Evolutionary conservation across 331 rosid species (phyloP).

Genomic region (Acacia concinna): DNA sequence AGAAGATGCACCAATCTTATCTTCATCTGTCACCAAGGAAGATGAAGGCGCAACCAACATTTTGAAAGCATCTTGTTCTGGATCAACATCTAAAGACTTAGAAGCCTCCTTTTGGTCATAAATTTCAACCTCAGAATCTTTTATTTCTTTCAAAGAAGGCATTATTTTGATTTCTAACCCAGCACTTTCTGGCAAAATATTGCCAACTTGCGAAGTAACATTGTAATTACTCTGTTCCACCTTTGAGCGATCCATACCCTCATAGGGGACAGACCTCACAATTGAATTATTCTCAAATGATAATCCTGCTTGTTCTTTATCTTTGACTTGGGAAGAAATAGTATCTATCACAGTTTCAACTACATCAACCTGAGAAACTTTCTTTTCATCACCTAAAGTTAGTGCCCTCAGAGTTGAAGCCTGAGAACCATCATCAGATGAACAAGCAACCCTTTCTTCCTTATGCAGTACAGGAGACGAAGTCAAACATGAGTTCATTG

Average conservation of each 20-base stretch:
- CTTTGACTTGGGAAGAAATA: slow-evolving; percentile 29
- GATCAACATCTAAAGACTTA: slow-evolving; percentile 28
- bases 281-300: slow-evolving; percentile 29
- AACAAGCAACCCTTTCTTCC: slow-evolving; percentile 33
- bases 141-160: slow-evolving; percentile 21
- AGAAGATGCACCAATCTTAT: slow-evolving; percentile 24
- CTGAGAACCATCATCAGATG: slow-evolving; percentile 32
- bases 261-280: slow-evolving; percentile 18
- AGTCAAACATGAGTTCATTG: slow-evolving; percentile 20
- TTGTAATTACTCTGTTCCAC: slow-evolving; percentile 35
- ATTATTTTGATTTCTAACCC: not conserved
- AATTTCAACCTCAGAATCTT: slow-evolving; percentile 15
- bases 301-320: slow-evolving; percentile 25
- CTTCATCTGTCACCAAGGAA: slow-evolving; percentile 22
- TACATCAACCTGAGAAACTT: slow-evolving; percentile 32
- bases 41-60: slow-evolving; percentile 28
- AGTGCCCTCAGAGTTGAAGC: slow-evolving; percentile 19
- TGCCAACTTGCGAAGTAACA: slow-evolving; percentile 26
- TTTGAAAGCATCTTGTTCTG: slow-evolving; percentile 17
- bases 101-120: slow-evolving; percentile 36
- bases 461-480: slow-evolving; percentile 26
- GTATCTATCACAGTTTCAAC: slow-evolving; percentile 22
- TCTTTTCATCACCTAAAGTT: slow-evolving; percentile 33
- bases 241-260: slow-evolving; percentile 22
- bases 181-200: slow-evolving; percentile 23